A percentile compares a stretch with the other conserved stretches of the same genome.
Conservation (phyloP, 2,329 filamentous ascomycete species). For the Aureobasidium uvarum region DNA sequence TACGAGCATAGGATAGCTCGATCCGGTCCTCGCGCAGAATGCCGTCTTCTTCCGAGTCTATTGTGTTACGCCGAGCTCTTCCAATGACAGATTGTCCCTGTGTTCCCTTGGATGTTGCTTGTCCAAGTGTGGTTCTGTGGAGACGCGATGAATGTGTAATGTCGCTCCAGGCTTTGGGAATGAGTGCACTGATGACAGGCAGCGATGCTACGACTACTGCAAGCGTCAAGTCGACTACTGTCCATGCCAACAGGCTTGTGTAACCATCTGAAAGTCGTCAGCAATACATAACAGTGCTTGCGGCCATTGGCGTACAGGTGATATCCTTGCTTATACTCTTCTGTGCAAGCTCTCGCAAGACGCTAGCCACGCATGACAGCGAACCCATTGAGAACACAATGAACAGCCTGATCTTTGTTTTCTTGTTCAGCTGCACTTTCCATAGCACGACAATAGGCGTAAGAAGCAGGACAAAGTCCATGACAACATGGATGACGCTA, state of each 20-base stretch:
- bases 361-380: slow-evolving; percentile 8
- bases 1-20: slow-evolving; percentile 8
- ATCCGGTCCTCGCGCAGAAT: slow-evolving; percentile 13
- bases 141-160: slow-evolving; percentile 6
- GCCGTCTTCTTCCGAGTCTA: slow-evolving; percentile 16
- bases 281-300: not conserved
- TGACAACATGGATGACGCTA: slow-evolving; percentile 17
- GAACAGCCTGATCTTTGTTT: slow-evolving; percentile 15
- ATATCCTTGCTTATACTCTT: slow-evolving; percentile 20
- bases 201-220: slow-evolving; percentile 21
- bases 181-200: slow-evolving; percentile 17
- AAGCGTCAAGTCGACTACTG: slow-evolving; percentile 16
- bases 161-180: slow-evolving; percentile 2
- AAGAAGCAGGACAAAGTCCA: slow-evolving; percentile 21
- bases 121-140: not conserved
- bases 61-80: not conserved
- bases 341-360: slow-evolving; percentile 14
- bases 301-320: not conserved
- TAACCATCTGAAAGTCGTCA: not conserved
- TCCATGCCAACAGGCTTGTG: slow-evolving; percentile 19
- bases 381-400: slow-evolving; percentile 16
- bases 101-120: not conserved
- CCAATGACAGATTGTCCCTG: not conserved
- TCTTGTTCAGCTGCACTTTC: slow-evolving; percentile 19
- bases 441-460: slow-evolving; percentile 16